Evolutionary conservation across 2,329 filamentous ascomycete species (phyloP).

Genomic region (Didymella pinodella): DNA sequence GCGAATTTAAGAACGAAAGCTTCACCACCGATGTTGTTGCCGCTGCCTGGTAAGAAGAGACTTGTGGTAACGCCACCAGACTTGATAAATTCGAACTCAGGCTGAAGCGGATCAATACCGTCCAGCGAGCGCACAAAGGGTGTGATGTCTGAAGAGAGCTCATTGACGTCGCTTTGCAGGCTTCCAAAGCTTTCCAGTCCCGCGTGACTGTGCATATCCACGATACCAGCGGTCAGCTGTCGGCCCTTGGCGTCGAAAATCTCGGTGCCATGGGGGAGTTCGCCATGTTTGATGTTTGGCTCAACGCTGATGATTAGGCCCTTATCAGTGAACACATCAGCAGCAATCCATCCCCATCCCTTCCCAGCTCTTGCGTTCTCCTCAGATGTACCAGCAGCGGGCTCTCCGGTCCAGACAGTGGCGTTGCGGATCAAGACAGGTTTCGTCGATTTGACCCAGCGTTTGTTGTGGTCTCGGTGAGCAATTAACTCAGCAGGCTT

Average conservation of each 20-base stretch:
- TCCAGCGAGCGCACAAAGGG: constrained; percentile 74
- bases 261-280: constrained; percentile 47
- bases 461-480: constrained; percentile 65
- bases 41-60: constrained; percentile 71
- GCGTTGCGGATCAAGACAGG: constrained; percentile 72
- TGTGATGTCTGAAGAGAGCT: constrained; percentile 69
- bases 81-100: constrained; percentile 73
- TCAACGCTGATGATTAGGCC: constrained; percentile 68
- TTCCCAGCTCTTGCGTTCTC: constrained; percentile 65
- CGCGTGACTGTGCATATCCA: constrained; percentile 74
- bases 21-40: constrained; percentile 77
- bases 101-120: constrained; percentile 68
- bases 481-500: constrained; percentile 66
- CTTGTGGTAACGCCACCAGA: constrained; percentile 76
- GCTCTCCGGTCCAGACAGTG: constrained; percentile 72
- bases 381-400: constrained; percentile 59
- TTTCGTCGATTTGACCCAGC: constrained; percentile 65
- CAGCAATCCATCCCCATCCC: constrained; percentile 66
- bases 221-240: constrained; percentile 70
- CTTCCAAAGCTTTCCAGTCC: constrained; percentile 54
- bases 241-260: constrained; percentile 68
- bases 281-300: constrained; percentile 51
- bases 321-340: constrained; percentile 68
- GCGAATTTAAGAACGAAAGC: constrained; percentile 64
- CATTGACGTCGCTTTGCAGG: constrained; percentile 69